Conservation (phyloP, 2,329 filamentous ascomycete species). For the Fusarium sp. region DNA sequence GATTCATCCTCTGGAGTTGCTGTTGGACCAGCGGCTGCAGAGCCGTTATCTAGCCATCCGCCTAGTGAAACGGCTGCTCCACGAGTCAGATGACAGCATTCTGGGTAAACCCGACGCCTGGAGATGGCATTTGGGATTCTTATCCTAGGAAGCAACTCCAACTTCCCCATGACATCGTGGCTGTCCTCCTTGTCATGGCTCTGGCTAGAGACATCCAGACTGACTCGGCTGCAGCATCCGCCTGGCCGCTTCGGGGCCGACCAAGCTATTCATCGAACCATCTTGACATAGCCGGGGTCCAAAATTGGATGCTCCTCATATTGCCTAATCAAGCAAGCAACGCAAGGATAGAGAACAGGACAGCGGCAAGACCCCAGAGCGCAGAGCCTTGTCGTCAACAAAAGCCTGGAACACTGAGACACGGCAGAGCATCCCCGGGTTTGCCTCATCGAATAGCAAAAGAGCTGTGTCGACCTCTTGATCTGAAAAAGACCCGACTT, state of each 20-base stretch:
- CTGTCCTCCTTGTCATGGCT: background rate
- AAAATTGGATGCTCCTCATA: conserved; percentile 10
- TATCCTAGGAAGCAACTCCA: background rate
- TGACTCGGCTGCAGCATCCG: background rate
- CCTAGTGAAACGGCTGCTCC: conserved; percentile 16
- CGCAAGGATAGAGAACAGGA: background rate
- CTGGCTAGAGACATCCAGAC: background rate
- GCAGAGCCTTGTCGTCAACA: background rate
- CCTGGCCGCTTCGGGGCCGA: conserved; percentile 18
- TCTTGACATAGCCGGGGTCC: conserved; percentile 9
- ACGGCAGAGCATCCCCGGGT: background rate
- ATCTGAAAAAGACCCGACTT: background rate
- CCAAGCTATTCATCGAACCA: conserved; percentile 13
- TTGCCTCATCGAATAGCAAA: background rate
- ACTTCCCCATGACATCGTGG: background rate
- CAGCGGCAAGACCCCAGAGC: background rate
- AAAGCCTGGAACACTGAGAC: background rate
- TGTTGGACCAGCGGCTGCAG: background rate
- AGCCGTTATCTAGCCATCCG: conserved; percentile 3
- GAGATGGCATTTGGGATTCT: background rate
- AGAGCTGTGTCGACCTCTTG: background rate
- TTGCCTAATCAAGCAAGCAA: conserved; percentile 18
- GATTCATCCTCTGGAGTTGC: background rate
- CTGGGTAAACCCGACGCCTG: conserved; percentile 10
- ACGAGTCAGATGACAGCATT: conserved; percentile 12